A percentile compares a stretch with the other conserved stretches of the same genome.
phyloP scores from a whole-genome alignment of 2,329 filamentous ascomycete species.

The Fonsecaea multimorphosa region DNA sequence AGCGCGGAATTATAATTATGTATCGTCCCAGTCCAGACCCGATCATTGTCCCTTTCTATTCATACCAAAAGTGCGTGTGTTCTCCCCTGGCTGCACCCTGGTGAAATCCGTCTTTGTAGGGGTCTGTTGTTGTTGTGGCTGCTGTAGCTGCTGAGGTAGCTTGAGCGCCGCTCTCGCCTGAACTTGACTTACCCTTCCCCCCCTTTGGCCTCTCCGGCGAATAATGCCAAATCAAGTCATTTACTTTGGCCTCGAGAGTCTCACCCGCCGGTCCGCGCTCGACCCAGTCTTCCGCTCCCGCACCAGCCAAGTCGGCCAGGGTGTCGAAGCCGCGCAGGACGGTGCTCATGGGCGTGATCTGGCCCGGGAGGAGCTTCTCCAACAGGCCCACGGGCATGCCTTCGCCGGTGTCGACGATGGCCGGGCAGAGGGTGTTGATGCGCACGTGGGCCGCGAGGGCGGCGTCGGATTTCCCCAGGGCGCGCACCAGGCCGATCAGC shows the following conservation, averaged over 20 bases:
- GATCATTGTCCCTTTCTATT: too few species aligned
- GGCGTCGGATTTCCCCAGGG: constrained; percentile 9
- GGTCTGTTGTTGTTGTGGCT: not conserved
- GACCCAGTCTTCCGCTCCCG: constrained; percentile 16
- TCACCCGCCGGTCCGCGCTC: constrained; percentile 12
- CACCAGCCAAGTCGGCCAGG: constrained; percentile 4
- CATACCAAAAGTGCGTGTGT: not conserved
- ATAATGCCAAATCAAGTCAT: constrained; percentile 22
- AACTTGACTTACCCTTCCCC: not conserved
- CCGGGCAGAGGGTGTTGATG: constrained; percentile 45
- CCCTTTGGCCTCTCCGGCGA: constrained; percentile 5
- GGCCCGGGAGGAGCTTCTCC: constrained; percentile 4
- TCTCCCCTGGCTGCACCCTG: not conserved
- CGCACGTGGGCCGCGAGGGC: constrained; percentile 34
- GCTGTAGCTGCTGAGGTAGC: not conserved
- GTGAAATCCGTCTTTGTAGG: not conserved
- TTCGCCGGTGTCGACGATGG: constrained; percentile 43
- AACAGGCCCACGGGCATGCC: constrained; percentile 6
- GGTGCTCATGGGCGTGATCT: constrained; percentile 24
- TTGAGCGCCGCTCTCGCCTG: not conserved
- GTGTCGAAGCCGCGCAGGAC: constrained; percentile 17
- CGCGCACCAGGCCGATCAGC: constrained; percentile 53
- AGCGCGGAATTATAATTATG: too few species aligned
- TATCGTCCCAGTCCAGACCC: too few species aligned
- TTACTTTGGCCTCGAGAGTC: constrained; percentile 17